Evolutionary conservation across 2,329 filamentous ascomycete genomes (phyloP).

Genomic region (Colletotrichum aenigma): DNA sequence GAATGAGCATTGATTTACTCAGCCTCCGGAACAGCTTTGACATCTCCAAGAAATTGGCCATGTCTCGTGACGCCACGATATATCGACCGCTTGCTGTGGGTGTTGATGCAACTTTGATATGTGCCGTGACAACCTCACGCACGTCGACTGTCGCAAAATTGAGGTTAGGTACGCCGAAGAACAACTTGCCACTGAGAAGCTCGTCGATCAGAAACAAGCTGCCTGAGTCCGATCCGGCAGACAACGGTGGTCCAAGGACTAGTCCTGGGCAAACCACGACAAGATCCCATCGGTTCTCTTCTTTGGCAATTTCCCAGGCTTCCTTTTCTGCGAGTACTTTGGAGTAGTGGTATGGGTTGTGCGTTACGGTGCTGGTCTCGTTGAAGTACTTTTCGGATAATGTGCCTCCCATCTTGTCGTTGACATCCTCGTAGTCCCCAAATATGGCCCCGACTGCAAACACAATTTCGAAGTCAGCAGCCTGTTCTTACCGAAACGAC

Average conservation of each 20-base stretch:
- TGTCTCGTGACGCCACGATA: background rate
- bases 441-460: background rate
- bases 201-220: background rate
- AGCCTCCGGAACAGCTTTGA: background rate
- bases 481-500: background rate
- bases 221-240: background rate
- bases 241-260: background rate
- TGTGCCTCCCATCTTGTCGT: background rate
- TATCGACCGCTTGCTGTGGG: background rate
- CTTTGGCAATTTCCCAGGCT: background rate
- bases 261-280: background rate
- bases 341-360: background rate
- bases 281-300: background rate
- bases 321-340: background rate
- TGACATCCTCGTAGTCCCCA: background rate
- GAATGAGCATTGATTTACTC: background rate
- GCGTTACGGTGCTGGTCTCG: background rate
- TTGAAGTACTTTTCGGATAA: background rate
- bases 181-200: background rate
- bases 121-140: background rate
- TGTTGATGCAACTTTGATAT: background rate
- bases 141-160: background rate
- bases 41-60: background rate
- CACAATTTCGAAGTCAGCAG: background rate
- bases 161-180: background rate